A percentile compares a stretch with the other conserved stretches of the same genome.
phyloP scores from a whole-genome alignment of 2,329 filamentous ascomycete genomes.

The Drechslerella dactyloides region DNA sequence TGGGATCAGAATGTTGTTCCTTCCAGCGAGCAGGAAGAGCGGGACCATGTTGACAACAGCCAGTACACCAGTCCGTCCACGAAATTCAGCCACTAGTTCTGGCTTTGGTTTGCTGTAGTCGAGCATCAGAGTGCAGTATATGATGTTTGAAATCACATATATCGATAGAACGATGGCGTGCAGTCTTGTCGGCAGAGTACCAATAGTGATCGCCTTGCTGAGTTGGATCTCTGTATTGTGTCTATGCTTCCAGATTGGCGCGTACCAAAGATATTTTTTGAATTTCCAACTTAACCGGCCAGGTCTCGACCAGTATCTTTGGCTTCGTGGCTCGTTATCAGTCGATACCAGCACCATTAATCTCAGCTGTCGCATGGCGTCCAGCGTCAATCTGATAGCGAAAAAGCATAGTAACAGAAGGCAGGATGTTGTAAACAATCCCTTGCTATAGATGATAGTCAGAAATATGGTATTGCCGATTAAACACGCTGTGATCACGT shows the following conservation, averaged over 20 bases:
- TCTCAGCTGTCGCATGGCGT: constrained; percentile 38
- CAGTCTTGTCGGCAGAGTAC: constrained; percentile 75
- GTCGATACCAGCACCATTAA: constrained; percentile 38
- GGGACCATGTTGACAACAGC: constrained; percentile 90
- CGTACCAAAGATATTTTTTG: constrained; percentile 71
- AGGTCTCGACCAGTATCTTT: constrained; percentile 55
- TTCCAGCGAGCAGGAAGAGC: constrained; percentile 82
- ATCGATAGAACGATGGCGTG: constrained; percentile 66
- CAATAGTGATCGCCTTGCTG: constrained; percentile 71
- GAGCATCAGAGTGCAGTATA: constrained; percentile 67
- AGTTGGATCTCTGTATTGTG: constrained; percentile 78
- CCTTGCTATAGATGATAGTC: constrained; percentile 31
- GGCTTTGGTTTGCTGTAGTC: constrained; percentile 67
- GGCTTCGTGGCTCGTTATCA: constrained; percentile 33
- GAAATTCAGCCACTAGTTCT: constrained; percentile 77
- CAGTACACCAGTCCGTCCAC: constrained; percentile 83
- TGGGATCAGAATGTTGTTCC: constrained; percentile 89
- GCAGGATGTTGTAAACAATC: constrained; percentile 48
- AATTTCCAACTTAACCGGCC: constrained; percentile 37
- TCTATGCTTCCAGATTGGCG: constrained; percentile 74
- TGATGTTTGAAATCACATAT: constrained; percentile 68
- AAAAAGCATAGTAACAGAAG: constrained; percentile 46
- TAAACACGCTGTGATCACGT: not conserved
- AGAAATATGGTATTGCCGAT: constrained; percentile 1
- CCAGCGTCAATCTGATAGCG: constrained; percentile 31